phyloP scores from a whole-genome alignment of 192 early-diverging fungal species.

The Funneliformis mosseae region DNA sequence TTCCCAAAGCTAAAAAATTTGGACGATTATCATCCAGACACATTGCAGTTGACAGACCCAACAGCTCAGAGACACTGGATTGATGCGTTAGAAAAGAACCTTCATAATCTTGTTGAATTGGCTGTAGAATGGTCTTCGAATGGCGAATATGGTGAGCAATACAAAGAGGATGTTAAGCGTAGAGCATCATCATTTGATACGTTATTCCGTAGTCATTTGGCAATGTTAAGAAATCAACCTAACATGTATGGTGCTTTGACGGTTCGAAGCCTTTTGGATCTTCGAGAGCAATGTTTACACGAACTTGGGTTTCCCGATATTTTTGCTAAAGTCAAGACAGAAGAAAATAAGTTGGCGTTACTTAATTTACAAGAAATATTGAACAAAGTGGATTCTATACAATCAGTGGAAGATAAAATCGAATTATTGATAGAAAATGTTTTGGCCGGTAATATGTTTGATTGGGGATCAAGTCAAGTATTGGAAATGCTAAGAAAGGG shows the following conservation, averaged over 20 bases:
- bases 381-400: slow-evolving; percentile 49
- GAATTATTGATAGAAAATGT: slow-evolving; percentile 64
- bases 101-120: slow-evolving; percentile 64
- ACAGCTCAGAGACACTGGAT: slow-evolving; percentile 75
- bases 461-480: slow-evolving; percentile 73
- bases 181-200: slow-evolving; percentile 53
- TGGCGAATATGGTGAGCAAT: neutral
- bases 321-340: slow-evolving; percentile 67
- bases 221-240: slow-evolving; percentile 64
- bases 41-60: slow-evolving; percentile 60
- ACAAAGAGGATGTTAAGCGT: slow-evolving; percentile 21
- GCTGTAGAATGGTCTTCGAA: slow-evolving; percentile 40
- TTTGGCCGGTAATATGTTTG: slow-evolving; percentile 84
- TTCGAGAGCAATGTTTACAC: slow-evolving; percentile 81
- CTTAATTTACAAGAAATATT: slow-evolving; percentile 52
- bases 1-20: slow-evolving; percentile 65
- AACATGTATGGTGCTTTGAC: slow-evolving; percentile 73
- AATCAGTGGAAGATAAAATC: slow-evolving; percentile 38
- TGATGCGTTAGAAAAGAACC: slow-evolving; percentile 66
- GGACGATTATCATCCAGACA: slow-evolving; percentile 69
- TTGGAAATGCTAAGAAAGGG: slow-evolving; percentile 60
- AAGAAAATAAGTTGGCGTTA: slow-evolving; percentile 68
- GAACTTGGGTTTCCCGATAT: slow-evolving; percentile 83
- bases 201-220: slow-evolving; percentile 70
- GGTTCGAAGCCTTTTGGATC: slow-evolving; percentile 68